Evolutionary conservation across 139 green algal genomes (phyloP).

Genomic region (Chlorella sp.): DNA sequence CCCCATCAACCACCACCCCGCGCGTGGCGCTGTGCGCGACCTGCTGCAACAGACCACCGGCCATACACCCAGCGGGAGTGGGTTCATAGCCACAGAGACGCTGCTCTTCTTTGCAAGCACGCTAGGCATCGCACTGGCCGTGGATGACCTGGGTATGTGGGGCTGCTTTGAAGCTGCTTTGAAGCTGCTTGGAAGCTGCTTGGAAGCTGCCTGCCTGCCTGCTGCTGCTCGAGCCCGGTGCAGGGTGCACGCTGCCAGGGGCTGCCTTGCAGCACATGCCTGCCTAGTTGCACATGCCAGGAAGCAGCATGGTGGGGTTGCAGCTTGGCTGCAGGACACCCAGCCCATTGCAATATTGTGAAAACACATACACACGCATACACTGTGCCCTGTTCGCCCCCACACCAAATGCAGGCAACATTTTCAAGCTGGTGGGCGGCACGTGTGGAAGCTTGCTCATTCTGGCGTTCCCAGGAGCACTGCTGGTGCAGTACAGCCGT

Average conservation of each 20-base stretch:
- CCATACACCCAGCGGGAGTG: neutral
- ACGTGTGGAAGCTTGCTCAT: conserved; percentile 69
- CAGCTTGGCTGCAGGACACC: neutral
- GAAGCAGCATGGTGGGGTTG: neutral
- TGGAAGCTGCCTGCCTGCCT: neutral
- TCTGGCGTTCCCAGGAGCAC: conserved; percentile 65
- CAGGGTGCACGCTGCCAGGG: neutral
- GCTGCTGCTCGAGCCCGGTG: neutral
- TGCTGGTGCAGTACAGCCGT: conserved; percentile 46
- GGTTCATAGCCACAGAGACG: conserved; percentile 34
- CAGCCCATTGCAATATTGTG: neutral
- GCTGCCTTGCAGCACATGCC: neutral
- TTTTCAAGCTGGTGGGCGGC: conserved; percentile 72
- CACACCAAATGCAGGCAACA: conserved; percentile 37
- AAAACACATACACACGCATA: neutral
- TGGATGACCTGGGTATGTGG: conserved; percentile 42
- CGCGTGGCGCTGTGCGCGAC: conserved; percentile 46
- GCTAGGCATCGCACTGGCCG: conserved; percentile 45
- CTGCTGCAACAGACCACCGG: conserved; percentile 30
- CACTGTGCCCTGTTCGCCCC: neutral
- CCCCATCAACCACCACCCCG: conserved; percentile 73
- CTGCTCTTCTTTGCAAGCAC: conserved; percentile 51
- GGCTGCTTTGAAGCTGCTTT: neutral
- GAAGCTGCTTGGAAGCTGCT: too few relatives aligned
- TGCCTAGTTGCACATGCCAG: neutral